These are phyloP conservation scores for Aspergillus alliaceus DNA, from an alignment of 2,329 filamentous ascomycete genomes.

Conservation along the genomic window DNA sequence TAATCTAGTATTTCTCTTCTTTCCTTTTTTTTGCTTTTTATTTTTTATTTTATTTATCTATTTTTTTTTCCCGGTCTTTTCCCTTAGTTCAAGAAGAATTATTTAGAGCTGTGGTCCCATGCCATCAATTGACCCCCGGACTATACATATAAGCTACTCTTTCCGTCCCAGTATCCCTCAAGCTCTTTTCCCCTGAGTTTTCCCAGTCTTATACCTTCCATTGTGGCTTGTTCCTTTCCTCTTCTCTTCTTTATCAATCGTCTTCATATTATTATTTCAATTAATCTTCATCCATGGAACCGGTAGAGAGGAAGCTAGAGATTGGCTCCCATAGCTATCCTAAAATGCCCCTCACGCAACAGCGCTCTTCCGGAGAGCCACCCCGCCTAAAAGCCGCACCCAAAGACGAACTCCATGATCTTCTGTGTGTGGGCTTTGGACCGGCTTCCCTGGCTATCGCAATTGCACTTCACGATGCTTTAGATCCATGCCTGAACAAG, in stretches of 20 bases:
- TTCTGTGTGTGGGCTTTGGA: slow-evolving; percentile 90
- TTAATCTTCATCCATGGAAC: slow-evolving; percentile 19
- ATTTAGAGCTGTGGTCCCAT: slow-evolving; percentile 7
- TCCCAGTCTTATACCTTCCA: neutral
- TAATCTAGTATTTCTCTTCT: neutral
- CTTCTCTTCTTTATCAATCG: neutral
- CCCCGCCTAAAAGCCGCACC: slow-evolving; percentile 55
- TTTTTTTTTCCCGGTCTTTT: neutral
- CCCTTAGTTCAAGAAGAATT: neutral
- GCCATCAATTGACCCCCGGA: slow-evolving; percentile 12
- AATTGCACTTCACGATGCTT: slow-evolving; percentile 81
- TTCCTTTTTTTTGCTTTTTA: slow-evolving; percentile 1
- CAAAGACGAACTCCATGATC: slow-evolving; percentile 70
- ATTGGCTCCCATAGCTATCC: slow-evolving; percentile 24
- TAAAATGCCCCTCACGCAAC: slow-evolving; percentile 24
- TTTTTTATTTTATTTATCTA: slow-evolving; percentile 1
- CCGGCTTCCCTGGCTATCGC: slow-evolving; percentile 88
- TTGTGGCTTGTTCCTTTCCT: neutral
- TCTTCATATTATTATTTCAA: neutral
- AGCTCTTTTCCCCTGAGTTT: too few relatives aligned
- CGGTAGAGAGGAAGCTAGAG: slow-evolving; percentile 25
- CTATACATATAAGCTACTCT: slow-evolving; percentile 14
- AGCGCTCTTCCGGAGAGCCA: slow-evolving; percentile 17
- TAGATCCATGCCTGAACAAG: slow-evolving; percentile 50
- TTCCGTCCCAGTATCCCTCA: too few relatives aligned